Evolutionary conservation across 78 protist species (phyloP).

Genomic region (Dictyostelium citrinum): DNA sequence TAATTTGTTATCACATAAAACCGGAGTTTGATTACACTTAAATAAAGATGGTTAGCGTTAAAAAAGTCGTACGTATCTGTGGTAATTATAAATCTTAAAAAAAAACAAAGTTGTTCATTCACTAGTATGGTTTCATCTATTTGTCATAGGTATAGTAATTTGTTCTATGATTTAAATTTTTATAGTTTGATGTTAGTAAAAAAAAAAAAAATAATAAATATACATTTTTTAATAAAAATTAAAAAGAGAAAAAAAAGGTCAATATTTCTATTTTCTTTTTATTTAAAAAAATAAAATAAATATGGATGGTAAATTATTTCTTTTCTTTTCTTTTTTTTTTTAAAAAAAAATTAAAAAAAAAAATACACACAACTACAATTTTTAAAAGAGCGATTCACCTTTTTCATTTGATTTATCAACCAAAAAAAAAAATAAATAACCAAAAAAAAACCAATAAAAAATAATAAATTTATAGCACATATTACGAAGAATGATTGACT

Average conservation of each 20-base stretch:
- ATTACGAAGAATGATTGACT: not conserved
- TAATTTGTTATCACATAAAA: not conserved
- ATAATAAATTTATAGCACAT: not conserved
- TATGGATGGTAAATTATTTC: not conserved
- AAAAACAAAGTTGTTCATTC: not conserved
- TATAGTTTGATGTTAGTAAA: not conserved
- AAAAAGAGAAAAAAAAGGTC: not conserved
- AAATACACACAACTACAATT: not conserved
- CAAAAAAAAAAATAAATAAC: not conserved
- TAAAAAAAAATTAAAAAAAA: not conserved
- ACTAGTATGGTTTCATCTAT: not conserved
- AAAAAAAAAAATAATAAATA: not conserved
- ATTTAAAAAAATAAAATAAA: not conserved
- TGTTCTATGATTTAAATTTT: not conserved
- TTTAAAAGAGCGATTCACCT: not conserved
- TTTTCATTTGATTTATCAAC: not conserved
- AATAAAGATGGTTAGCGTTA: not conserved
- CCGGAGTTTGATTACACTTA: not conserved
- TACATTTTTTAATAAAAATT: too few relatives aligned
- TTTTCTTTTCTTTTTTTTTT: not conserved
- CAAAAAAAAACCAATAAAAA: not conserved
- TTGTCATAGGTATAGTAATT: not conserved
- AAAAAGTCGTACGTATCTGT: not conserved
- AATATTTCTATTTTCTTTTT: not conserved
- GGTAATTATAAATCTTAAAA: not conserved